Evolutionary conservation across 2,329 filamentous ascomycete species (phyloP).

Genomic region (Aspergillus sp.): DNA sequence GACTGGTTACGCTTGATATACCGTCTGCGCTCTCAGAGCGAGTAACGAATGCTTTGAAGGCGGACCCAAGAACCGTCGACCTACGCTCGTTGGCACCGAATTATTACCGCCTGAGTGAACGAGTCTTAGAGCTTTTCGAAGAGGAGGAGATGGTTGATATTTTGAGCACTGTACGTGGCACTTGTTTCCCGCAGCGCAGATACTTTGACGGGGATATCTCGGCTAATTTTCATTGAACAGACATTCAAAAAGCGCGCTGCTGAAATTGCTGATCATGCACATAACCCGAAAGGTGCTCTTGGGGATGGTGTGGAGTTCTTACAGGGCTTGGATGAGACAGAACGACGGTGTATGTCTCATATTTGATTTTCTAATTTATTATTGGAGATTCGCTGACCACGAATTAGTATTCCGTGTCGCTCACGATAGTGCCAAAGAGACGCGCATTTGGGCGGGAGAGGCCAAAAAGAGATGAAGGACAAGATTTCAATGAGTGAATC

Average conservation of each 20-base stretch:
- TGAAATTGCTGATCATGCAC: conserved; percentile 84
- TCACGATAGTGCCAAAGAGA: conserved; percentile 70
- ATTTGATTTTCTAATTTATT: not conserved
- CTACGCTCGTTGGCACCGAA: conserved; percentile 79
- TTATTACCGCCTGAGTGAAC: conserved; percentile 82
- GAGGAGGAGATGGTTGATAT: conserved; percentile 78
- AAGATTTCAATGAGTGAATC: not conserved
- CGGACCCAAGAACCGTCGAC: conserved; percentile 82
- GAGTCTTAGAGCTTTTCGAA: conserved; percentile 88
- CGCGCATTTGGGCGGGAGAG: conserved; percentile 69
- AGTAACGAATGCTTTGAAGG: conserved; percentile 86
- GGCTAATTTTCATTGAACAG: conserved; percentile 32
- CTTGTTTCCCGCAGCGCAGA: not conserved
- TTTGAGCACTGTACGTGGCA: conserved; percentile 51
- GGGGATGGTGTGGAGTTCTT: conserved; percentile 76
- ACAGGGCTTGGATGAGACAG: conserved; percentile 84
- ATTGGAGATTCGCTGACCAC: conserved; percentile 5
- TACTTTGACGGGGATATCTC: not conserved
- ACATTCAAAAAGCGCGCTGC: conserved; percentile 79
- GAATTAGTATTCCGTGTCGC: conserved; percentile 65
- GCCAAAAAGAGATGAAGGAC: conserved; percentile 48
- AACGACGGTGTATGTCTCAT: conserved; percentile 59
- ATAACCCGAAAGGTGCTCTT: conserved; percentile 73
- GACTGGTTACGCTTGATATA: conserved; percentile 77
- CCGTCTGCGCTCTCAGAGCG: conserved; percentile 73